Base-by-base conservation (phyloP, 2,329 filamentous ascomycete genomes). In the Paecilomyces niveus region DNA sequence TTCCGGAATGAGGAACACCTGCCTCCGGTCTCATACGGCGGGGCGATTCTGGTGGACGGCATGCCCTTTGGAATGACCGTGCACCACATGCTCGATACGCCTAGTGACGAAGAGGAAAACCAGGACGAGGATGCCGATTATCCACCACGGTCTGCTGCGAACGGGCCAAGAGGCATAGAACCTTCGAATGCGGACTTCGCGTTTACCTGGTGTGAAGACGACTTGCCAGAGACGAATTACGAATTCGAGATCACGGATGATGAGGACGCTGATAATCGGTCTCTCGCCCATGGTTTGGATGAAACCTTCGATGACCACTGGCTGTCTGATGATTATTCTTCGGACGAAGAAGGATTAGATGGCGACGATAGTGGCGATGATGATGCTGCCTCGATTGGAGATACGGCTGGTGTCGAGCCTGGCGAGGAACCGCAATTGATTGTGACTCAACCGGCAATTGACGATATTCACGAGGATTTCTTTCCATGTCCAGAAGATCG, bases 61-160 rank as follows among this genome's bases (percentile, higher is more conserved):
- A 86, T 89, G 71, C 85, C 90, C 0, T 94, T 92, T 67, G 93
- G 93, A 11, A 94, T 97, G 90, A 97, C 91, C 22, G 93, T 97
- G 0, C 93, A 97, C 68, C 93, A 97, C 72, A 93, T 97, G 86
- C 84, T 97, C 2, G 93, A 97, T 66, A 76, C 78, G 11, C 78
- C 83, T 10, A 83, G 82, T 59, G 80, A 83, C 52, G 81, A 83
- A 51, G 81, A 83, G 13, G 77, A 76, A 9, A 72, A 74, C 15
- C 70, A 72, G 1, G 71, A 75, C 15, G 68, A 74, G n/a, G 65
- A 70, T 51, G 64, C 64, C 15, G 68, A 70, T 31, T 69, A 58
- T 2, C 72, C 76, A 13, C 67, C 70, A 22, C 72, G 81, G 6
- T 82, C 81, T 3, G 77, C 78, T 54, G 79, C 77, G n/a, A 73